A percentile compares a stretch with the other conserved stretches of the same genome.
These are phyloP conservation scores for Hypoxylon sp. DNA, from an alignment of 2,329 filamentous ascomycete genomes.

Conservation along the genomic window DNA sequence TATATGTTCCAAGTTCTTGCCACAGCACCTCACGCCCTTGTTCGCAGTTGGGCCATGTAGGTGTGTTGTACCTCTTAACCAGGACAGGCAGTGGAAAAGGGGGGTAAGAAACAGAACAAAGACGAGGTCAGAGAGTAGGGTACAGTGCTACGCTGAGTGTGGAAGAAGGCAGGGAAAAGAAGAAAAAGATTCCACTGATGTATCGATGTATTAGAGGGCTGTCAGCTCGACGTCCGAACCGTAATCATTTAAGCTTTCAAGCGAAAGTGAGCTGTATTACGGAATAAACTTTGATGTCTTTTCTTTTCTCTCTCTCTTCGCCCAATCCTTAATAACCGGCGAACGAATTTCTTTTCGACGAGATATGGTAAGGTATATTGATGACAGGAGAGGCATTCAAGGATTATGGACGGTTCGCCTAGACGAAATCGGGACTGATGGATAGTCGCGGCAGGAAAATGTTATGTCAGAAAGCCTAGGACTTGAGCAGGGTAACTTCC, in stretches of 20 bases:
- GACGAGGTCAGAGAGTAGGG: slow-evolving; percentile 13
- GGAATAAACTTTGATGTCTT: not conserved
- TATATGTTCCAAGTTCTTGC: slow-evolving; percentile 19
- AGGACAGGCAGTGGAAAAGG: slow-evolving; percentile 21
- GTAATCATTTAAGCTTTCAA: not conserved
- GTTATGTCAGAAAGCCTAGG: slow-evolving; percentile 6
- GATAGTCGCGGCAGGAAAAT: slow-evolving; percentile 11
- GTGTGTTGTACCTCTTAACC: slow-evolving; percentile 29
- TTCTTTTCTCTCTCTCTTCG: not conserved
- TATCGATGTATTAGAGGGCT: slow-evolving; percentile 16
- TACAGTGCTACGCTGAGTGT: slow-evolving; percentile 16
- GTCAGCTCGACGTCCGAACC: not conserved
- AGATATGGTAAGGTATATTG: not conserved
- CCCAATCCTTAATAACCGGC: not conserved
- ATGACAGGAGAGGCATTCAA: slow-evolving; percentile 5
- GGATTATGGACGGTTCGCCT: slow-evolving; percentile 10
- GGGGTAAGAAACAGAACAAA: slow-evolving; percentile 36
- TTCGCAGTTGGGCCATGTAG: slow-evolving; percentile 23
- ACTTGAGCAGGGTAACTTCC: slow-evolving; percentile 10
- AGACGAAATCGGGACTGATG: slow-evolving; percentile 6
- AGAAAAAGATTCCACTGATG: slow-evolving; percentile 15
- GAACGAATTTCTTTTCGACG: not conserved
- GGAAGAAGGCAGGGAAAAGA: slow-evolving; percentile 6
- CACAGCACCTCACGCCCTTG: slow-evolving; percentile 29
- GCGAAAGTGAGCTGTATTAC: not conserved